Percentiles rank a stretch among this genome's conserved stretches.
These are phyloP conservation scores for Cyanodermella asteris DNA, from an alignment of 2,329 filamentous ascomycete genomes.

Conservation along the genomic window DNA sequence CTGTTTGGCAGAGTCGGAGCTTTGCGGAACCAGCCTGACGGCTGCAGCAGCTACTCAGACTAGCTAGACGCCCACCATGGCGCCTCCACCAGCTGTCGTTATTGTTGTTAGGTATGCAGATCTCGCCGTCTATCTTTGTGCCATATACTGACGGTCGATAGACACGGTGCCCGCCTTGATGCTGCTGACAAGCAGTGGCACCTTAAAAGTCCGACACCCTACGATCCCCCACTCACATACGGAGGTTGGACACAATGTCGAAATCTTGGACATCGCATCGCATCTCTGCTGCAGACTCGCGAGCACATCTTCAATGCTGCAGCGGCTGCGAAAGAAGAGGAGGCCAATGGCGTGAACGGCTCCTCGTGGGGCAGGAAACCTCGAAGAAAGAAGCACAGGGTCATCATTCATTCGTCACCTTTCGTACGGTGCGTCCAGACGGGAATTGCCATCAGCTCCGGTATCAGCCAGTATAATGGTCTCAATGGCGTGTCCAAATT, in stretches of 20 bases:
- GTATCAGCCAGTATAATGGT: constrained; percentile 46
- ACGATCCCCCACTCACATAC: constrained; percentile 87
- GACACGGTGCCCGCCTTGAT: constrained; percentile 85
- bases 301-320: constrained; percentile 12
- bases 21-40: no score
- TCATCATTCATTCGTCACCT: constrained; percentile 83
- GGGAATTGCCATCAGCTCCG: constrained; percentile 67
- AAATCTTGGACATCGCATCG: constrained; percentile 62
- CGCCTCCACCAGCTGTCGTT: constrained; percentile 24
- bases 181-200: constrained; percentile 92
- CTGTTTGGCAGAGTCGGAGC: no score
- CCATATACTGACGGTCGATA: constrained; percentile 12
- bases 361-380: constrained; percentile 23
- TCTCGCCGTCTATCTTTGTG: constrained; percentile 2
- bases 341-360: neutral
- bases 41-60: no score
- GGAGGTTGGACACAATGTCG: constrained; percentile 79
- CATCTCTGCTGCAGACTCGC: constrained; percentile 38
- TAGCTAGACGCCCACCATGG: constrained; percentile 16
- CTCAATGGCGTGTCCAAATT: no score
- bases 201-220: constrained; percentile 74
- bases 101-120: constrained; percentile 24
- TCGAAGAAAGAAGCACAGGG: constrained; percentile 46
- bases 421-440: constrained; percentile 87
- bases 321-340: neutral